Evolutionary conservation across 2,329 filamentous ascomycete species (phyloP).

Genomic region (Ascochyta viciae-villosae): DNA sequence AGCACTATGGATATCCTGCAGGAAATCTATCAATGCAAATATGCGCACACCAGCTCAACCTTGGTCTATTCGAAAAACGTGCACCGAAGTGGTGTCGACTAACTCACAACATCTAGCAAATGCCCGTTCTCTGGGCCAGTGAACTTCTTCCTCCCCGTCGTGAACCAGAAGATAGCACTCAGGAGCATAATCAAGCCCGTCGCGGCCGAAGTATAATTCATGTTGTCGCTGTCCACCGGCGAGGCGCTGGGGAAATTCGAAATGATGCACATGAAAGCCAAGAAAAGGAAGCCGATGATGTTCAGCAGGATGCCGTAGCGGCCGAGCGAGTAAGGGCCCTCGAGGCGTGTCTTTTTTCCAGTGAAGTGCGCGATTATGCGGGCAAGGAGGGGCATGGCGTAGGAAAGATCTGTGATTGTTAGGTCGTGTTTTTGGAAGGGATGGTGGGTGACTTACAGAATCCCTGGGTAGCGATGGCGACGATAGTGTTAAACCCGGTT

Average conservation of each 20-base stretch:
- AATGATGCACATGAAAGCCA: constrained; percentile 62
- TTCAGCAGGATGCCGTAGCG: constrained; percentile 56
- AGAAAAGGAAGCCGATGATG: constrained; percentile 58
- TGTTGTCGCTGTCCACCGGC: constrained; percentile 62
- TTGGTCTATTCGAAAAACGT: no score
- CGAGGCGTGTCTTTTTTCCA: constrained; percentile 52
- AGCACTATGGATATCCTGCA: no score
- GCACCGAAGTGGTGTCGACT: neutral
- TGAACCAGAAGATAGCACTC: constrained; percentile 60
- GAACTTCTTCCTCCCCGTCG: constrained; percentile 59
- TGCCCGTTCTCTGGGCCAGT: constrained; percentile 54
- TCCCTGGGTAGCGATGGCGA: constrained; percentile 64
- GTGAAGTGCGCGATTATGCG: constrained; percentile 58
- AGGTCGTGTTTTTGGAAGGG: neutral
- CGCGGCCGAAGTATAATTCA: constrained; percentile 66
- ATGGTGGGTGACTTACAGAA: constrained; percentile 54
- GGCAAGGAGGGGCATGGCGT: constrained; percentile 62
- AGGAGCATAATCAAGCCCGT: constrained; percentile 63
- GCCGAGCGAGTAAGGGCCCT: constrained; percentile 56
- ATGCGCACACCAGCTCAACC: no score
- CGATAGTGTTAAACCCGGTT: constrained; percentile 64
- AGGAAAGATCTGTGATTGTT: constrained; percentile 57
- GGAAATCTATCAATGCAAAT: no score
- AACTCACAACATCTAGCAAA: constrained; percentile 19
- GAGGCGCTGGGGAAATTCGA: constrained; percentile 62